Base-by-base conservation (phyloP, 768 basidiomycete genomes). In the Termitomyces bulborhizus region DNA sequence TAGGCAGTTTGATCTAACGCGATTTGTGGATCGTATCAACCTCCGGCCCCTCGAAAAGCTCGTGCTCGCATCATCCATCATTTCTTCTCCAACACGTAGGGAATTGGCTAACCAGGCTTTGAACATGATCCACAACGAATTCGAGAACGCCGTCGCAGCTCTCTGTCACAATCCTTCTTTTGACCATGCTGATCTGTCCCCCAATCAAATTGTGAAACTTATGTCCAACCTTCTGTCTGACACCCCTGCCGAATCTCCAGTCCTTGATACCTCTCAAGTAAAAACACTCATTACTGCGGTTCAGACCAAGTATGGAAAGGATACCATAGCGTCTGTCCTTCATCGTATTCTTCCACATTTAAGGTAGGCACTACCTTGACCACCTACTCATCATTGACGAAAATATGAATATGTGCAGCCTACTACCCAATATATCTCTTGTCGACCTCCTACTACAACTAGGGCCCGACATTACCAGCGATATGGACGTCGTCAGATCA, bases 1-100 rank as follows among this genome's bases (percentile, higher is more conserved):
- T 68, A 82, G 88, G 55, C 78, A 85, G 63, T 93, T 94, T 63
- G 90, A 93, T 77, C 78, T 95, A 49, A 71, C 81, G 56, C 83
- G 89, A 73, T 93, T 93, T 64, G 79, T 81, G 57, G 89, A 93
- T 75, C 84, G 91, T 56, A 75, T 92, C 40, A 88, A 88, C 50
- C 77, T 94, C 44, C 81, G 85, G 44, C 82, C 92, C 18, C 80
- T 93, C 54, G 92, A 93, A 70, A 79, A 83, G 49, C 74, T 94
- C 55, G 81, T 94, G 36, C 78, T 93, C 24, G 84, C 85, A 32
- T 82, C 89, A 21, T 83, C 90, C 49, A 80, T 93, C 58, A 76
- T 87, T 55, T 82, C 85, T 37, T 76, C 81, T 48, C 78, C 84
- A 37, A 76, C 71, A 56, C 73, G 72, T 50, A 78, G 76, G 63